Conservation (phyloP, 23 red algal genomes). For the Cyanidiococcus yangmingshanensis region DNA sequence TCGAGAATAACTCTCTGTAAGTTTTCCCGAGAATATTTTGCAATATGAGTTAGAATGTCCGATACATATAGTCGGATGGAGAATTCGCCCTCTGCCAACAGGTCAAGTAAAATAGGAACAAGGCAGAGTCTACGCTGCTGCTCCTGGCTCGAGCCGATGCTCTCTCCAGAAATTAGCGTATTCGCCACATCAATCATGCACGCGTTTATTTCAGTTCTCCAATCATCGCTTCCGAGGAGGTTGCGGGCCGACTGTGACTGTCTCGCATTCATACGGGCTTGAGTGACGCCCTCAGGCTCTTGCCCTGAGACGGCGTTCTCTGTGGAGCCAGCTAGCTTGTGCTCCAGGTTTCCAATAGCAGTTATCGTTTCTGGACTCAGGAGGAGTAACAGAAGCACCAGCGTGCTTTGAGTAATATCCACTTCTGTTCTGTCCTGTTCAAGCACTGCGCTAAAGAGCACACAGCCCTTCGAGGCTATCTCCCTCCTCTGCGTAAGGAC, state of each 20-base stretch:
- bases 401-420: slow-evolving; percentile 40
- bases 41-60: slow-evolving; percentile 65
- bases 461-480: slow-evolving; percentile 33
- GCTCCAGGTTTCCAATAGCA: neutral
- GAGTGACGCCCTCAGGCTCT: neutral
- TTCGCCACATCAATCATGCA: neutral
- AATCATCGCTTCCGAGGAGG: neutral
- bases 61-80: slow-evolving; percentile 61
- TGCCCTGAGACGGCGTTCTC: neutral
- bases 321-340: neutral
- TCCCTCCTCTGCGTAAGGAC: slow-evolving; percentile 25
- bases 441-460: slow-evolving; percentile 65
- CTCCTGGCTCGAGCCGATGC: neutral
- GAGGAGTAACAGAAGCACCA: slow-evolving; percentile 58
- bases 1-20: slow-evolving; percentile 44
- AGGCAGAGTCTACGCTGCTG: slow-evolving; percentile 9
- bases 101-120: slow-evolving; percentile 33
- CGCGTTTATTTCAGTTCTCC: neutral
- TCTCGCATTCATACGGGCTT: neutral
- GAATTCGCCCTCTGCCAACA: slow-evolving; percentile 59
- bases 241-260: too few species aligned
- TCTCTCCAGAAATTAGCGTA: neutral
- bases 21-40: slow-evolving; percentile 22
- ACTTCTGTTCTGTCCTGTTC: slow-evolving; percentile 77
- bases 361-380: slow-evolving; percentile 3